Percentiles rank a stretch among this genome's conserved stretches.
phyloP scores from a whole-genome alignment of 1,284 basidiomycete species.

The Ganoderma lingzhi region DNA sequence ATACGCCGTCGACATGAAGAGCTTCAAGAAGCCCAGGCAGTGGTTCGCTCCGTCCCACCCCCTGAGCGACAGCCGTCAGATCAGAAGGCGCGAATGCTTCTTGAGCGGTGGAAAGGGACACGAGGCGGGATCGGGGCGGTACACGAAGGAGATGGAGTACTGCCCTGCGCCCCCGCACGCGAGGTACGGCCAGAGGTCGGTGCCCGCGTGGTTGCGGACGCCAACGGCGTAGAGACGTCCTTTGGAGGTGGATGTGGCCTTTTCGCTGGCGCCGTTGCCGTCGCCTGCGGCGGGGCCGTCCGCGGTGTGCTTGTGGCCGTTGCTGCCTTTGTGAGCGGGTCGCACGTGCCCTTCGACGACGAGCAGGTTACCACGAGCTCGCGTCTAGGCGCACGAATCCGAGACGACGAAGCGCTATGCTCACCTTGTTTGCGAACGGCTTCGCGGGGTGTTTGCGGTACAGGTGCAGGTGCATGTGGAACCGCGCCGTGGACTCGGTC shows the following conservation, averaged over 20 bases:
- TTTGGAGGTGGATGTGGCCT: background rate
- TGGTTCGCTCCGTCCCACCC: constrained; percentile 39
- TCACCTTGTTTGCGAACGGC: constrained; percentile 46
- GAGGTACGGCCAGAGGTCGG: constrained; percentile 55
- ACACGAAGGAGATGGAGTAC: constrained; percentile 52
- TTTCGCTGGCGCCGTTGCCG: background rate
- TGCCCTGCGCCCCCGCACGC: constrained; percentile 56
- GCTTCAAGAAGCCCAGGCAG: constrained; percentile 53
- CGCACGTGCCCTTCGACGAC: constrained; percentile 46
- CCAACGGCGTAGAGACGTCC: constrained; percentile 47
- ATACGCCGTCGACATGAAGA: constrained; percentile 54
- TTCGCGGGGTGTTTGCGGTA: constrained; percentile 50
- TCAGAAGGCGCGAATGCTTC: constrained; percentile 44
- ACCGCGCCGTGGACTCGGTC: constrained; percentile 50
- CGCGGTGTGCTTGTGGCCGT: background rate
- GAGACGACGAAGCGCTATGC: constrained; percentile 49
- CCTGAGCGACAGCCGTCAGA: constrained; percentile 45
- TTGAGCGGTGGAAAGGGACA: constrained; percentile 44
- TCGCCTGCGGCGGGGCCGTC: background rate
- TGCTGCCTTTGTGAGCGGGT: constrained; percentile 39
- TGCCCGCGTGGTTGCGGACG: constrained; percentile 49
- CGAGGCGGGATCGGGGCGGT: constrained; percentile 45
- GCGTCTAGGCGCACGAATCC: constrained; percentile 45
- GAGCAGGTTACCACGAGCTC: constrained; percentile 48
- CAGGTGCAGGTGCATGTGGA: constrained; percentile 57